Evolutionary conservation across 2,329 filamentous ascomycete genomes (phyloP).

Genomic region (Aquanectria penicillioides): DNA sequence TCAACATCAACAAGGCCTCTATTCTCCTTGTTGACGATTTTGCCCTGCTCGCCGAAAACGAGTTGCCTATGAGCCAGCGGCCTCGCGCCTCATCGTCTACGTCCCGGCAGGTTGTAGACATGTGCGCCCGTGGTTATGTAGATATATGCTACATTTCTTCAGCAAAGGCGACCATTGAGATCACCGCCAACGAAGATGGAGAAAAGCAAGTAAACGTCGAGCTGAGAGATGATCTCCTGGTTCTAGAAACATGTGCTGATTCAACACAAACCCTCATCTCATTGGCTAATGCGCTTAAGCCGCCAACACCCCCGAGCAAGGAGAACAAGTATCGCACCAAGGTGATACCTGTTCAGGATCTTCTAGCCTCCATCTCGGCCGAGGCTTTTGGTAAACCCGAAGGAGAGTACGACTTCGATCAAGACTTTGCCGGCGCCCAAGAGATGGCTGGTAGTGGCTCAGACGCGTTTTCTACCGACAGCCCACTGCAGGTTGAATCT

Average conservation of each 20-base stretch:
- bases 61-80: conserved; percentile 26
- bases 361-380: conserved; percentile 89
- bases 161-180: conserved; percentile 73
- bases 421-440: conserved; percentile 67
- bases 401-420: conserved; percentile 70
- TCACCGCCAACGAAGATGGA: conserved; percentile 63
- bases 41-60: conserved; percentile 42
- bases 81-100: conserved; percentile 47
- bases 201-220: conserved; percentile 81
- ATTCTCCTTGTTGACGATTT: conserved; percentile 85
- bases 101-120: conserved; percentile 63
- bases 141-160: conserved; percentile 89
- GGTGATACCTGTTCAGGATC: conserved; percentile 84
- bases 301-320: conserved; percentile 83
- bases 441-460: conserved; percentile 56
- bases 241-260: conserved; percentile 95
- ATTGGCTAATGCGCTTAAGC: conserved; percentile 81
- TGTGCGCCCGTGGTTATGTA: conserved; percentile 79
- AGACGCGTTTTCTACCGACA: conserved; percentile 46
- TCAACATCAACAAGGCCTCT: conserved; percentile 82
- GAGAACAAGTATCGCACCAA: conserved; percentile 88
- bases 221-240: conserved; percentile 84
- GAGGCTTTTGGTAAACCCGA: conserved; percentile 78
- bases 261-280: conserved; percentile 92
- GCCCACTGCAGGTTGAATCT: conserved; percentile 52